Conservation (phyloP, 1,284 basidiomycete genomes). For the Ganoderma leucocontextum region DNA sequence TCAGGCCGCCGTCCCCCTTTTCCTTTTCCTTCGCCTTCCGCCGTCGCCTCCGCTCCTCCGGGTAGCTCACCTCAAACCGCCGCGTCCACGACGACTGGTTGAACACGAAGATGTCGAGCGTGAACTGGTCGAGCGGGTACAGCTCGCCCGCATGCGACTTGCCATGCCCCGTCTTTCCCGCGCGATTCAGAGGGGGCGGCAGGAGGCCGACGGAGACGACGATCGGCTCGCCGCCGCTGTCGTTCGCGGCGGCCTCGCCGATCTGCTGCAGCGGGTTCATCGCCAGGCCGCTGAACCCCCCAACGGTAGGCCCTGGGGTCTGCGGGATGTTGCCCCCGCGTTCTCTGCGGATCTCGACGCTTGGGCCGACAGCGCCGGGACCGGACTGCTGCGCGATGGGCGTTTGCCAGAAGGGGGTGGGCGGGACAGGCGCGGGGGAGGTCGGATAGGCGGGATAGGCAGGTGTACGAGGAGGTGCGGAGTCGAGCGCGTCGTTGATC, state of each 20-base stretch:
- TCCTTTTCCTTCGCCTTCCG: constrained; percentile 48
- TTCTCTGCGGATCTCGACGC: constrained; percentile 71
- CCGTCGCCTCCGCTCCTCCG: constrained; percentile 59
- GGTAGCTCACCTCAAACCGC: constrained; percentile 80
- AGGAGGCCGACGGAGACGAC: constrained; percentile 80
- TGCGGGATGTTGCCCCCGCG: constrained; percentile 49
- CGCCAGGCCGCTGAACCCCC: constrained; percentile 37
- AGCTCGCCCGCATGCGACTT: constrained; percentile 47
- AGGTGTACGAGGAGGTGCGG: constrained; percentile 60
- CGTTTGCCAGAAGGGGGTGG: constrained; percentile 62
- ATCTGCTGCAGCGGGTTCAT: constrained; percentile 25
- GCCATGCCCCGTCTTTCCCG: constrained; percentile 33
- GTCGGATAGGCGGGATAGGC: constrained; percentile 74
- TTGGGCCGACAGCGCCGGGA: constrained; percentile 59
- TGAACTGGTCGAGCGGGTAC: constrained; percentile 79
- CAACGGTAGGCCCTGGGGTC: constrained; percentile 63
- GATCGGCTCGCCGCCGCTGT: constrained; percentile 57
- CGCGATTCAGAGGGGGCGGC: constrained; percentile 37
- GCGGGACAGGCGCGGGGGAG: constrained; percentile 52
- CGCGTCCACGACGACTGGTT: constrained; percentile 84
- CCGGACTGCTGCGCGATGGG: constrained; percentile 55
- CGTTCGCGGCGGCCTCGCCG: constrained; percentile 9
- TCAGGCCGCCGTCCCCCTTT: not conserved
- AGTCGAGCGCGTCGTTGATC: constrained; percentile 29
- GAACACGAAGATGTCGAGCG: constrained; percentile 88